Evolutionary conservation across 192 early-diverging fungal species (phyloP), one percentile per base, ranked within the genome.

Genomic region (Glomus cerebriforme): DNA sequence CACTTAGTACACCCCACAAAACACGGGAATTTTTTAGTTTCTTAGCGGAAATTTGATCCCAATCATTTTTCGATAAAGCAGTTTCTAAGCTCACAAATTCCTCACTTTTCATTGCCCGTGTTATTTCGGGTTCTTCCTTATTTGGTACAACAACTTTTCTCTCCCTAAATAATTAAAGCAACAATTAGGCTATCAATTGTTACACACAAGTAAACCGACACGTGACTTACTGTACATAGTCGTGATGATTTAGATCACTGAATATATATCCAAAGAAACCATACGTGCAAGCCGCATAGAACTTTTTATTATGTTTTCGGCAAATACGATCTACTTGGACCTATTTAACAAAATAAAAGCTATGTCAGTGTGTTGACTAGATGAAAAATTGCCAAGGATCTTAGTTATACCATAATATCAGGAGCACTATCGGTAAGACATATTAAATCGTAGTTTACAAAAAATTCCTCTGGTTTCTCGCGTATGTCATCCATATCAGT

Each of bases 241-340:
- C 75, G 79, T 96, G 92, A 7, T 86, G 65, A 1, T 68, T 81
- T 35, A 96, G 81, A 84, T 98, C 96, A 77, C 89, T 89, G 81
- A 97, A 97, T n/a, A 95, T 90, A 82, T 90, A 98, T 13, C 96
- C 96, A 75, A 87, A 88, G 58, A 92, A 85, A 9, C 96, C 97
- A 75, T 89, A 88, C 0, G 89, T 83, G 71, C 86, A 91, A 29
- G 92, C 90, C 15, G 85, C 84, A 83, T 92, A 95, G 65, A 86
- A 87, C 65, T 87, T 93, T 85, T 85, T 92, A 78, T 85, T 70
- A 31, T 71, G 75, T 13, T 70, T 73, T 37, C 92, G 85, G 81
- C 96, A 94, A 3, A 91, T 79, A 19, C 81, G 65, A 65, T 97
- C 87, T 27, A 94, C 77, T 9, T 87, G 86, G 9, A 85, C 81